These are phyloP conservation scores for Spathaspora girioi DNA, from an alignment of 805 yeast genomes.

Conservation along the genomic window DNA sequence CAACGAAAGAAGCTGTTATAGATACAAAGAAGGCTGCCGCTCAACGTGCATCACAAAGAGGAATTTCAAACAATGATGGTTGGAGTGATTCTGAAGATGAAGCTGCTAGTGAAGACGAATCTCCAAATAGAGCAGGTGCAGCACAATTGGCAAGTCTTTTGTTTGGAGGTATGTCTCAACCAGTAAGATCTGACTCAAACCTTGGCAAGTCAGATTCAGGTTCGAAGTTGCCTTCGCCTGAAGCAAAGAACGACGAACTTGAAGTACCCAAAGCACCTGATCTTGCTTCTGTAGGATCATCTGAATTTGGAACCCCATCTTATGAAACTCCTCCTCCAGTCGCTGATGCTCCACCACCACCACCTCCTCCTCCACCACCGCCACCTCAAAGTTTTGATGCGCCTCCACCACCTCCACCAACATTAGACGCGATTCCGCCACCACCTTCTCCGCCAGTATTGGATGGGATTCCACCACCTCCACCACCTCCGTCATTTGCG, in stretches of 20 bases:
- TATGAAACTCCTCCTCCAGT: constrained; percentile 16
- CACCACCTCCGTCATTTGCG: constrained; percentile 21
- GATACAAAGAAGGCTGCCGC: constrained; percentile 62
- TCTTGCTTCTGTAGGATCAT: constrained; percentile 1
- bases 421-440: constrained; percentile 14
- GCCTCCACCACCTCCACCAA: constrained; percentile 23
- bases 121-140: constrained; percentile 48
- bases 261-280: background rate
- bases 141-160: constrained; percentile 53
- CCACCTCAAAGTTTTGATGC: constrained; percentile 18
- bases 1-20: constrained; percentile 21
- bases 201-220: constrained; percentile 8
- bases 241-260: constrained; percentile 7
- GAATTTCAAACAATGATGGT: constrained; percentile 39
- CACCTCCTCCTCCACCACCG: constrained; percentile 18
- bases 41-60: constrained; percentile 72
- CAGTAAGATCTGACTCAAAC: constrained; percentile 13
- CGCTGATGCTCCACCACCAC: constrained; percentile 12
- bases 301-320: constrained; percentile 1
- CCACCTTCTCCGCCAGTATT: constrained; percentile 15
- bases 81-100: constrained; percentile 45
- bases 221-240: constrained; percentile 1
- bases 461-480: constrained; percentile 14
- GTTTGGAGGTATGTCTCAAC: constrained; percentile 48
- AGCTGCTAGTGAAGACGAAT: constrained; percentile 46